Conservation (phyloP, 352 stramenopile genomes). For the Stramenopiles sp. region DNA sequence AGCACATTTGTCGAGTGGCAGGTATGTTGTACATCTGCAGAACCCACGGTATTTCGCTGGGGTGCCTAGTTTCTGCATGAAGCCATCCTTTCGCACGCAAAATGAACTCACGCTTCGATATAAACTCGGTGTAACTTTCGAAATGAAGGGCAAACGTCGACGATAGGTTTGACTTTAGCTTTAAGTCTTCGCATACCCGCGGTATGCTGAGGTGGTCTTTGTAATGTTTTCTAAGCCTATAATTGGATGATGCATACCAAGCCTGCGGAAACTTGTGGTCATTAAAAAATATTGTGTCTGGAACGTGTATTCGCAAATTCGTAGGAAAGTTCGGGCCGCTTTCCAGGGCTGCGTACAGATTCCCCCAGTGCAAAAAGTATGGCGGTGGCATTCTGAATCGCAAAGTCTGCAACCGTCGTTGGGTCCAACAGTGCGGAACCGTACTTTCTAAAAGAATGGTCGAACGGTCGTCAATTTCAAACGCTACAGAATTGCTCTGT, state of each 20-base stretch:
- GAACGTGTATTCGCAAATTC: background rate
- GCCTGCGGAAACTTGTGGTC: background rate
- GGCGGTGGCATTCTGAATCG: background rate
- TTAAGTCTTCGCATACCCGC: background rate
- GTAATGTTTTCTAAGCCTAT: background rate
- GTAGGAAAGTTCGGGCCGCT: background rate
- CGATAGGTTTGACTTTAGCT: background rate
- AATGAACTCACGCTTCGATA: background rate
- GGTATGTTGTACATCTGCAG: background rate
- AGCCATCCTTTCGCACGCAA: background rate
- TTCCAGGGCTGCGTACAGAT: background rate
- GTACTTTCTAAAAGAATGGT: too few species aligned
- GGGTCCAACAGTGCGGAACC: too few species aligned
- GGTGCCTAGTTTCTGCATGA: background rate
- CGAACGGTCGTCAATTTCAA: too few species aligned
- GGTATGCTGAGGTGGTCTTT: background rate
- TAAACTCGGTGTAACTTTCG: background rate
- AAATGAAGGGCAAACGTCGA: conserved; percentile 3
- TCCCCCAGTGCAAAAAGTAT: background rate
- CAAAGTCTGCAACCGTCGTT: too few species aligned
- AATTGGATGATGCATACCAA: conserved; percentile 2
- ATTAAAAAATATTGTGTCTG: conserved; percentile 6
- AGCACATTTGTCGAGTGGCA: background rate
- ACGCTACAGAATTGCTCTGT: too few species aligned
- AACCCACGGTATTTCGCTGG: background rate